Evolutionary conservation across 345 rosid species (phyloP).

Genomic region (Eucalyptus pauciflora): DNA sequence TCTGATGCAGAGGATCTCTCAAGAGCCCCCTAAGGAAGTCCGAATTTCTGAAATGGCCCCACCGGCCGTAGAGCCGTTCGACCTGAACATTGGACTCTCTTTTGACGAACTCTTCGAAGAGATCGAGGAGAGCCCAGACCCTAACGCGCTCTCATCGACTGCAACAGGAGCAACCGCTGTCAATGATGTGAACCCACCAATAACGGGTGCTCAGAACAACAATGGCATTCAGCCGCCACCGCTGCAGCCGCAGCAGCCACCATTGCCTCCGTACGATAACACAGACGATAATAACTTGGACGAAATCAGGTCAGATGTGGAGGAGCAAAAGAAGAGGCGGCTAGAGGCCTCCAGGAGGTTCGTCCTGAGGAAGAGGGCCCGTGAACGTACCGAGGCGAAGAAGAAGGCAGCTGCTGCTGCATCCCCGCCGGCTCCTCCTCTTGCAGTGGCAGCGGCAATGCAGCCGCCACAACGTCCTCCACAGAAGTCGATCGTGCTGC

Average conservation of each 20-base stretch:
- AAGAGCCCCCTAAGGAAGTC: background rate
- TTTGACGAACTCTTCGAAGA: background rate
- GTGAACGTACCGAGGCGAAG: background rate
- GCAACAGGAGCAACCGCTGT: background rate
- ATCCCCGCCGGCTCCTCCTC: background rate
- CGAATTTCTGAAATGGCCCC: background rate
- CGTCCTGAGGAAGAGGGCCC: background rate
- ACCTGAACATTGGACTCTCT: background rate
- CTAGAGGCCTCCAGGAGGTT: background rate
- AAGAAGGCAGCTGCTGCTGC: background rate
- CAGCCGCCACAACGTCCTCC: background rate
- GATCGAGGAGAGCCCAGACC: background rate
- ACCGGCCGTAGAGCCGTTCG: background rate
- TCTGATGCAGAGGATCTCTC: accelerated
- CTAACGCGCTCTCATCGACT: background rate
- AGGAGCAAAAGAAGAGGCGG: background rate
- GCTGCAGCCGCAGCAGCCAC: background rate
- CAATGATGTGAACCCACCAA: background rate
- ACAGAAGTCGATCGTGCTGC: accelerated
- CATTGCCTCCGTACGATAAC: background rate
- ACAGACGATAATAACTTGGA: background rate
- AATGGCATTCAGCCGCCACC: background rate
- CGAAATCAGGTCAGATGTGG: background rate
- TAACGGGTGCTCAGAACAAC: background rate
- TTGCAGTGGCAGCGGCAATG: background rate